Conservation (phyloP, 371 early-diverging fungal species). For the Lichtheimia ramosa region DNA sequence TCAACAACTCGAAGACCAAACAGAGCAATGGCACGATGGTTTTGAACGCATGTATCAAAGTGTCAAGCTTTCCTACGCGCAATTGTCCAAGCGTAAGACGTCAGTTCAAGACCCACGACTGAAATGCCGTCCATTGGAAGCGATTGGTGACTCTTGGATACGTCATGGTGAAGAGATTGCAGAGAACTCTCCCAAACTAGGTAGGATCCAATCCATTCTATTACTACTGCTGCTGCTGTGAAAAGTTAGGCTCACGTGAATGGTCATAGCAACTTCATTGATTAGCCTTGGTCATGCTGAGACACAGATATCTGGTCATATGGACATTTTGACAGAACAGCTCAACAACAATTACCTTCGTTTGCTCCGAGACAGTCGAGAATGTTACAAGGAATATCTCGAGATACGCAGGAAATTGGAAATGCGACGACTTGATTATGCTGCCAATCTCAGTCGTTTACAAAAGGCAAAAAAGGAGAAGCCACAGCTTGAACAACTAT, state of each 20-base stretch:
- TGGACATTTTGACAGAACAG: constrained; percentile 49
- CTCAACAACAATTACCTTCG: constrained; percentile 46
- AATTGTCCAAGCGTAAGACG: constrained; percentile 45
- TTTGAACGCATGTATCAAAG: constrained; percentile 34
- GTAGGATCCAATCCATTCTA: constrained; percentile 28
- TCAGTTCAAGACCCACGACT: constrained; percentile 56
- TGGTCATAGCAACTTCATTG: constrained; percentile 41
- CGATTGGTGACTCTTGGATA: constrained; percentile 60
- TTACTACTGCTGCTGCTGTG: background rate
- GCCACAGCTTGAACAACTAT: constrained; percentile 87
- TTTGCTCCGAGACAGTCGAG: constrained; percentile 39
- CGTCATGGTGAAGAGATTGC: constrained; percentile 56
- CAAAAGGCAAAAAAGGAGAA: constrained; percentile 90
- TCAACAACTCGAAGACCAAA: constrained; percentile 33
- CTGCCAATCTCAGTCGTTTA: constrained; percentile 83
- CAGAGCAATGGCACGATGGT: constrained; percentile 25
- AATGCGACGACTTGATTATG: constrained; percentile 88
- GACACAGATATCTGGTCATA: constrained; percentile 55
- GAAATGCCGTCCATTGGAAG: constrained; percentile 59
- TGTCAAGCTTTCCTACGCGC: constrained; percentile 16
- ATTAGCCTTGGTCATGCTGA: constrained; percentile 65
- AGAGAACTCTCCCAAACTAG: constrained; percentile 56
- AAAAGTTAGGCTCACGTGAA: background rate
- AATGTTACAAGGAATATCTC: constrained; percentile 64
- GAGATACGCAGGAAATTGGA: constrained; percentile 82